phyloP scores from a whole-genome alignment of 108 stramenopile genomes.

The Parietichytrium sp. region DNA sequence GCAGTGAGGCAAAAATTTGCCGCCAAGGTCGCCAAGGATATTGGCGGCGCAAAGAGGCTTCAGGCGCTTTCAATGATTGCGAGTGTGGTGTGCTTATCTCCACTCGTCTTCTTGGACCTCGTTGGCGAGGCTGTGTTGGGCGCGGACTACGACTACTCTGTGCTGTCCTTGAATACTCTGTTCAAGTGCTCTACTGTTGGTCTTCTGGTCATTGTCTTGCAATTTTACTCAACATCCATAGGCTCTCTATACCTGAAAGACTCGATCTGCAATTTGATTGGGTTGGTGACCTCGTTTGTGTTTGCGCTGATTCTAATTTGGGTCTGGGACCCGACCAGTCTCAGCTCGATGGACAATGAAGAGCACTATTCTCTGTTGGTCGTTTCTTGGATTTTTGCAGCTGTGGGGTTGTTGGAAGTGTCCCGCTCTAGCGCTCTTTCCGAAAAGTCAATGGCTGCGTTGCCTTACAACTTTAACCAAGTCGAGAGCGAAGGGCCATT shows the following conservation, averaged over 20 bases:
- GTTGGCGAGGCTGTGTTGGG: constrained; percentile 18
- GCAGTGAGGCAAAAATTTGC: background rate
- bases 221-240: background rate
- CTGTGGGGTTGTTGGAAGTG: background rate
- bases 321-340: too few species aligned
- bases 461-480: too few species aligned
- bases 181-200: background rate
- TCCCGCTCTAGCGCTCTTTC: background rate
- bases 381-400: too few species aligned
- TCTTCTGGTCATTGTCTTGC: background rate
- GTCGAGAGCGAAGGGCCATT: background rate
- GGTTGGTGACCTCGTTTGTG: background rate
- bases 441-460: too few species aligned
- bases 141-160: constrained; percentile 23
- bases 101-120: background rate
- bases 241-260: background rate
- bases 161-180: background rate
- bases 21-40: background rate
- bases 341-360: too few species aligned
- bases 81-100: background rate
- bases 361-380: too few species aligned
- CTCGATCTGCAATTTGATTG: background rate
- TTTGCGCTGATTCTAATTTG: too few species aligned
- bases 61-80: background rate
- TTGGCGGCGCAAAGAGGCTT: constrained; percentile 13